Evolutionary conservation across 768 basidiomycete genomes (phyloP), one percentile per base, ranked within the genome.

Genomic region (Mycena amicta): DNA sequence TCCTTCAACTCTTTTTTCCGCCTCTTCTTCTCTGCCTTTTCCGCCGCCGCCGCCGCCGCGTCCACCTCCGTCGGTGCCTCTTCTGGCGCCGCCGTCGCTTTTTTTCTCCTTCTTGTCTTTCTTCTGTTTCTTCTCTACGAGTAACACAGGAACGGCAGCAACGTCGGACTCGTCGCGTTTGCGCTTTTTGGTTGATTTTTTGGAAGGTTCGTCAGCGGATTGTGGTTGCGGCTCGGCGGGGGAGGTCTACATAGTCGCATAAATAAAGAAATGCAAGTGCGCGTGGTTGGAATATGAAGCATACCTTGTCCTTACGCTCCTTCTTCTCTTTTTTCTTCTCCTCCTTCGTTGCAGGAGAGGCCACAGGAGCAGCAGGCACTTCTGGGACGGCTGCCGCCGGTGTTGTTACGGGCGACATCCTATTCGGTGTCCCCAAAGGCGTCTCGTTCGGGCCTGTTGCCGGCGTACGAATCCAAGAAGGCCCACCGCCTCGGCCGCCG

Each of bases 401-500:
- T 5, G 60, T 56, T 25, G 67, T 39, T 16, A 68, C 70, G 45
- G 71, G 74, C 30, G 78, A 75, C 57, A 68, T 71, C 49, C 74
- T 74, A 23, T 67, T 79, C 6, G 87, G 84, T 16, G 84, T 80
- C 54, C 90, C 90, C 54, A 93, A 74, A 39, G 89, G 90, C 29
- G 82, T 88, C 66, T 71, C 81, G 65, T 93, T 93, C 66, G 88
- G 83, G 60, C 90, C 90, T 45, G 87, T 87, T 2, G 70, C 74
- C 27, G 57, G 57, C 43, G 66, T 53, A 55, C 68, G 58, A 66
- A 53, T 31, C 72, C 63, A 16, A 6, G 8, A 16, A 23, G 8
- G 33, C 33, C 33, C 33, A 59, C 51, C 57, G 53, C 61, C 57
- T 0, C 54, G 50, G 15, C 62, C 62, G 2, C 47, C 55, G 1